Conservation (phyloP, 2,329 filamentous ascomycete species). For the Aphanoascus verrucosus region DNA sequence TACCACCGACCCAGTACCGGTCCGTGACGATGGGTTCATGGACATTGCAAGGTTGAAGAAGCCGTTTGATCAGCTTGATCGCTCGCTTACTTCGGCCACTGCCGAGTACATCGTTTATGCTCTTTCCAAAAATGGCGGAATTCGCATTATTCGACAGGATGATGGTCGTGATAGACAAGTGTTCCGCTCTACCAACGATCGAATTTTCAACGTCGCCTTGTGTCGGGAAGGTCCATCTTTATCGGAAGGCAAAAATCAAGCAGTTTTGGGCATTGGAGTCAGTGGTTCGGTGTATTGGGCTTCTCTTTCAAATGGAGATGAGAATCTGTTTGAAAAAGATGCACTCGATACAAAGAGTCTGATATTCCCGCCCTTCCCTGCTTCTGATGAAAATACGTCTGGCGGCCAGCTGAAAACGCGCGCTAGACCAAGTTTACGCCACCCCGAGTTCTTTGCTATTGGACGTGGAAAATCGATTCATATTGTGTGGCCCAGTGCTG, state of each 20-base stretch:
- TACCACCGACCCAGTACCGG: slow-evolving; percentile 44
- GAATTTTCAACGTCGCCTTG: slow-evolving; percentile 86
- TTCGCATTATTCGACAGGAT: slow-evolving; percentile 88
- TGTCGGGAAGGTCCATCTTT: slow-evolving; percentile 53
- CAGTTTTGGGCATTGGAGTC: slow-evolving; percentile 83
- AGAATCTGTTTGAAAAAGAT: slow-evolving; percentile 67
- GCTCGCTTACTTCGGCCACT: slow-evolving; percentile 80
- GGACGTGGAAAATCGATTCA: slow-evolving; percentile 93
- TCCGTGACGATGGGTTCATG: slow-evolving; percentile 73
- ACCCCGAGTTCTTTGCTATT: slow-evolving; percentile 89
- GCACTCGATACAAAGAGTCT: slow-evolving; percentile 78
- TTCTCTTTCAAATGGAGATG: slow-evolving; percentile 62
- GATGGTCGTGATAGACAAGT: slow-evolving; percentile 85
- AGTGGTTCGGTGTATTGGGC: slow-evolving; percentile 97
- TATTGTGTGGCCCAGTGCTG: slow-evolving; percentile 58
- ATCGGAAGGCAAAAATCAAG: slow-evolving; percentile 54
- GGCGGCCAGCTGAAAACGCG: slow-evolving; percentile 92
- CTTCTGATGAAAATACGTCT: slow-evolving; percentile 79
- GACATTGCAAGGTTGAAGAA: slow-evolving; percentile 93
- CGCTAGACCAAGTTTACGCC: slow-evolving; percentile 75
- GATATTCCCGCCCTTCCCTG: slow-evolving; percentile 73
- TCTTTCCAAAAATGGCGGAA: slow-evolving; percentile 82
- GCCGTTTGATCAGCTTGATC: slow-evolving; percentile 93
- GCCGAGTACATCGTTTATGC: slow-evolving; percentile 89
- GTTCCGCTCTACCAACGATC: slow-evolving; percentile 82